Percentiles rank a stretch among this genome's conserved stretches.
phyloP scores from a whole-genome alignment of 805 yeast genomes.

The Metschnikowia baotianmanensis region DNA sequence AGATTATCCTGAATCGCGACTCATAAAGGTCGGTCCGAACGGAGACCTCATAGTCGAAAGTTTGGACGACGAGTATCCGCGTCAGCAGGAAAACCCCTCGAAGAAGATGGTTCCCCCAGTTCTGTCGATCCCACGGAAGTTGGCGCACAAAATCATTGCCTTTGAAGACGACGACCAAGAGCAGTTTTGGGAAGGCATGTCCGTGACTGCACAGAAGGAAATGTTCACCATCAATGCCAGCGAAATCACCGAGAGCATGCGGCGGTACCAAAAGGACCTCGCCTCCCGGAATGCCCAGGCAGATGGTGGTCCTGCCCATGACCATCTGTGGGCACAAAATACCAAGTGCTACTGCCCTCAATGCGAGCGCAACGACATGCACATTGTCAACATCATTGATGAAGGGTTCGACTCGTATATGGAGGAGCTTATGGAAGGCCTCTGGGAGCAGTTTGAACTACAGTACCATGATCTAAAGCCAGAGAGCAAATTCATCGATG shows the following conservation, averaged over 20 bases:
- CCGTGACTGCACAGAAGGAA: conserved; percentile 13
- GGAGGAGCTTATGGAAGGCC: conserved; percentile 8
- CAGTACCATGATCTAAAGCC: conserved; percentile 8
- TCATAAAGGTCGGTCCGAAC: conserved; percentile 66
- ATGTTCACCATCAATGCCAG: conserved; percentile 59
- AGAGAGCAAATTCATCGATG: conserved; percentile 5
- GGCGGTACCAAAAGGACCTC: conserved; percentile 33
- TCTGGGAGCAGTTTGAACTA: conserved; percentile 12
- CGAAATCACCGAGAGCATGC: conserved; percentile 56
- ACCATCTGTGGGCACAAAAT: conserved; percentile 7
- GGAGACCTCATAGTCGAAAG: conserved; percentile 77
- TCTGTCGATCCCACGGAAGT: background rate
- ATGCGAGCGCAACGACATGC: conserved; percentile 71
- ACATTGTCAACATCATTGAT: conserved; percentile 36
- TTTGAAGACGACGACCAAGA: conserved; percentile 15
- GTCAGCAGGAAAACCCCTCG: background rate
- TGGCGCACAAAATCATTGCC: conserved; percentile 11
- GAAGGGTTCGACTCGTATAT: conserved; percentile 33
- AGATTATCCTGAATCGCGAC: conserved; percentile 71
- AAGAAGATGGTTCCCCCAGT: conserved; percentile 8
- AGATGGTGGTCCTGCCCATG: conserved; percentile 8
- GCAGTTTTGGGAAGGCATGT: conserved; percentile 16
- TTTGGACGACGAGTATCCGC: conserved; percentile 32
- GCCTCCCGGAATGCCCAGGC: conserved; percentile 4
- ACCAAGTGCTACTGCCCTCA: conserved; percentile 62